Percentiles rank a stretch among this genome's conserved stretches.
These are phyloP conservation scores for Quercus tomentella DNA, from an alignment of 331 rosid genomes.

Conservation along the genomic window DNA sequence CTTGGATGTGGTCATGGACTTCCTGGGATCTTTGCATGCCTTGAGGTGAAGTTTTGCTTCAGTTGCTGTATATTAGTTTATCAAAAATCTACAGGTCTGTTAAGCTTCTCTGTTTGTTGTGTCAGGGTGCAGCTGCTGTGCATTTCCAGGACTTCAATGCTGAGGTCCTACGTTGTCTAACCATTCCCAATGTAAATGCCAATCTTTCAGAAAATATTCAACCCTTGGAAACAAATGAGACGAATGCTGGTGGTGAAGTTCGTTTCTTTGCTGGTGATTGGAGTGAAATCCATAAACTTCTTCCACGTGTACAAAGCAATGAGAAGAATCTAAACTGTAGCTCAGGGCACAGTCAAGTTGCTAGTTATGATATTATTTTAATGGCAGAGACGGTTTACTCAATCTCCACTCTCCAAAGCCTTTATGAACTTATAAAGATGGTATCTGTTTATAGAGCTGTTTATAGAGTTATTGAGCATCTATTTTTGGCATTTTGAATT, in stretches of 20 bases:
- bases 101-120: slow-evolving; percentile 17
- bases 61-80: slow-evolving; percentile 1
- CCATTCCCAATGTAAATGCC: slow-evolving; percentile 71
- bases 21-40: slow-evolving; percentile 85
- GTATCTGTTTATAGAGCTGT: slow-evolving; percentile 24
- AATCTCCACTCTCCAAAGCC: slow-evolving; percentile 54
- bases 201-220: slow-evolving; percentile 36
- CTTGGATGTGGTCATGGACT: slow-evolving; percentile 97
- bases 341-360: slow-evolving; percentile 14
- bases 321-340: slow-evolving; percentile 12
- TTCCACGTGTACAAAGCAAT: slow-evolving; percentile 40
- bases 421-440: slow-evolving; percentile 79
- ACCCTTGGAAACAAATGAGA: slow-evolving; percentile 14
- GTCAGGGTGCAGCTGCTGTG: slow-evolving; percentile 69
- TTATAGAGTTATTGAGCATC: neutral
- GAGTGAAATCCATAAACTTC: slow-evolving; percentile 75
- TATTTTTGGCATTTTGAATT: slow-evolving; percentile 4
- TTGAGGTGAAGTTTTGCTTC: slow-evolving; percentile 51
- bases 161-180: slow-evolving; percentile 76
- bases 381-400: slow-evolving; percentile 99
- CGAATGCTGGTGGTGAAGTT: slow-evolving; percentile 32
- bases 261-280: slow-evolving; percentile 90
- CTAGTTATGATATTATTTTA: slow-evolving; percentile 75
- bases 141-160: slow-evolving; percentile 97
- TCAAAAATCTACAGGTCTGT: neutral